Evolutionary conservation across 805 yeast species (phyloP).

Genomic region (Zygotorulaspora sp.): DNA sequence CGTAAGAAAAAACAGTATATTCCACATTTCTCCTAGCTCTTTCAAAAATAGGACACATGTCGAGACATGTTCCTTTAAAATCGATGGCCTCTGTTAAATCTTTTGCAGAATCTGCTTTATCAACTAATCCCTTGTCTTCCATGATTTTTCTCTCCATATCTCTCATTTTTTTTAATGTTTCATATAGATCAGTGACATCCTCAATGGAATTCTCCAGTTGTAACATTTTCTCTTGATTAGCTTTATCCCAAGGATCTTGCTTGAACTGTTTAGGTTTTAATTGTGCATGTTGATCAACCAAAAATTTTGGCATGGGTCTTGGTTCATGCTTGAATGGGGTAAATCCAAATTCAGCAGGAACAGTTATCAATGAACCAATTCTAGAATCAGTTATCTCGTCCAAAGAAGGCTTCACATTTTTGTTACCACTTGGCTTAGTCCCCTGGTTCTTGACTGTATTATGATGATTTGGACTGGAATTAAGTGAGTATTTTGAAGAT

Average conservation of each 20-base stretch:
- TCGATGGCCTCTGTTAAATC: conserved; percentile 81
- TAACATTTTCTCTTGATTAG: conserved; percentile 63
- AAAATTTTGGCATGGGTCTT: conserved; percentile 36
- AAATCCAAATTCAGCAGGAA: conserved; percentile 27
- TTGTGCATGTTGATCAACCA: conserved; percentile 37
- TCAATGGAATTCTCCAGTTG: conserved; percentile 46
- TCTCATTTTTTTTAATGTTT: conserved; percentile 67
- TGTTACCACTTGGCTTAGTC: neutral
- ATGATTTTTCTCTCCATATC: conserved; percentile 69
- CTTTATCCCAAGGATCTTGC: conserved; percentile 63
- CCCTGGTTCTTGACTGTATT: neutral
- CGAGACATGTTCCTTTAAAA: conserved; percentile 82
- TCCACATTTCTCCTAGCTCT: conserved; percentile 82
- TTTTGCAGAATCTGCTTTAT: conserved; percentile 77
- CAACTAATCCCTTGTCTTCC: conserved; percentile 81
- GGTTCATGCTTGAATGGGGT: conserved; percentile 14
- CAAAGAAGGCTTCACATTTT: neutral
- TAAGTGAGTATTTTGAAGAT: neutral
- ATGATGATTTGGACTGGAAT: neutral
- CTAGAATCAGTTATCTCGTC: neutral
- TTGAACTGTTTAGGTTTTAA: conserved; percentile 27
- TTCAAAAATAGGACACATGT: conserved; percentile 95
- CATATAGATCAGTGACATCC: conserved; percentile 71
- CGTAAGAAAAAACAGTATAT: conserved; percentile 76
- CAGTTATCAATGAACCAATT: conserved; percentile 24